Percentiles rank a stretch among this genome's conserved stretches.
phyloP scores from a whole-genome alignment of 768 basidiomycete species.

The Sarcodon aspratus region DNA sequence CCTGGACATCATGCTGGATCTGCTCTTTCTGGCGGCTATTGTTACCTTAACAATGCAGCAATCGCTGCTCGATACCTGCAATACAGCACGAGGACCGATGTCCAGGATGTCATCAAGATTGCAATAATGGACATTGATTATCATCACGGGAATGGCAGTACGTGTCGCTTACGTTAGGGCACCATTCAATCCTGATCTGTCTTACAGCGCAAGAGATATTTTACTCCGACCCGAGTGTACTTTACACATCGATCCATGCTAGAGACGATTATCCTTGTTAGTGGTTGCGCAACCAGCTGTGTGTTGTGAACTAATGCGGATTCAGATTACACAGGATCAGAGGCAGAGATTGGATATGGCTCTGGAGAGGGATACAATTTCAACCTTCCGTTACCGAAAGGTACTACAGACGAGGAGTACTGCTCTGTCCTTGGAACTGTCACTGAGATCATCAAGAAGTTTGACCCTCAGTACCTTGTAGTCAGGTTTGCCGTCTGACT shows the following conservation, averaged over 20 bases:
- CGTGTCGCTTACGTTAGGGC: neutral
- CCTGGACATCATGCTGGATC: conserved; percentile 22
- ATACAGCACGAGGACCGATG: neutral
- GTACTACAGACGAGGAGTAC: conserved; percentile 16
- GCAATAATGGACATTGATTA: conserved; percentile 26
- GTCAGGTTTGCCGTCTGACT: conserved; percentile 13
- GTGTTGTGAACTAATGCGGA: neutral
- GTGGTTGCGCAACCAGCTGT: conserved; percentile 1
- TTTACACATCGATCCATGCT: conserved; percentile 21
- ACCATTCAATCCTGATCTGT: neutral
- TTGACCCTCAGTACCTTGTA: conserved; percentile 13
- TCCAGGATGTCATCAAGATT: neutral
- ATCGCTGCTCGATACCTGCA: conserved; percentile 20
- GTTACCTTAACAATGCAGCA: conserved; percentile 21
- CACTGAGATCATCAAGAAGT: conserved; percentile 7
- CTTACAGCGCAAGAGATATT: conserved; percentile 18
- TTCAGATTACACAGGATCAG: conserved; percentile 19
- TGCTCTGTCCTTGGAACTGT: conserved; percentile 11
- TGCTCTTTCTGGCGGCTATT: conserved; percentile 21
- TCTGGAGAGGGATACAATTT: conserved; percentile 13
- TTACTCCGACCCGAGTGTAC: conserved; percentile 17
- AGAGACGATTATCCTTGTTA: conserved; percentile 21
- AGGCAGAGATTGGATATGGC: conserved; percentile 14
- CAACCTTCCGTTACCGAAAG: conserved; percentile 19
- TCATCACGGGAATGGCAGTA: conserved; percentile 25